phyloP scores from a whole-genome alignment of 352 stramenopile species.

The Pythium pyrilobum region DNA sequence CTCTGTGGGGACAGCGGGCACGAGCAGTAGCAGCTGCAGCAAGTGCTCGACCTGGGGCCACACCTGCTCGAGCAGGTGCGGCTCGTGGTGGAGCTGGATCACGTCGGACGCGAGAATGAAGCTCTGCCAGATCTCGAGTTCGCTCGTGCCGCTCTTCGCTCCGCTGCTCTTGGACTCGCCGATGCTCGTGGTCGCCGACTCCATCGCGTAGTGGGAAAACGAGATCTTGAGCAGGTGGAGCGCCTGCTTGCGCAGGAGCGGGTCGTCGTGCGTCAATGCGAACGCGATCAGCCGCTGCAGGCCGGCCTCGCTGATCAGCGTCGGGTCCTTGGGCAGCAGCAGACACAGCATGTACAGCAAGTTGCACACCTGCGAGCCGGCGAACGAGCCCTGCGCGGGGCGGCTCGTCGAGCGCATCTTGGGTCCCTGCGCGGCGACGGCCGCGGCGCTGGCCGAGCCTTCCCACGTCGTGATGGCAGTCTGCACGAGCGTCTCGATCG shows the following conservation, averaged over 20 bases:
- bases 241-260: constrained; percentile 62
- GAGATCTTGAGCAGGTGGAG: constrained; percentile 62
- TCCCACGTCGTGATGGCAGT: constrained; percentile 16
- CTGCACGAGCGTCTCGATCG: constrained; percentile 11
- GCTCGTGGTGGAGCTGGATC: constrained; percentile 81
- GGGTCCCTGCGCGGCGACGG: background rate
- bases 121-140: constrained; percentile 48
- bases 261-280: constrained; percentile 43
- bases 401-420: constrained; percentile 10
- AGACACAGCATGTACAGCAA: constrained; percentile 61
- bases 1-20: background rate
- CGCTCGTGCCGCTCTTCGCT: background rate
- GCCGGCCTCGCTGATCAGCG: constrained; percentile 25
- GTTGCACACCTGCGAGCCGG: constrained; percentile 27
- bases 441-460: constrained; percentile 4
- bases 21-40: constrained; percentile 24
- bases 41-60: constrained; percentile 67
- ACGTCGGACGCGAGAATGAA: constrained; percentile 75
- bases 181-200: background rate
- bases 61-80: constrained; percentile 78
- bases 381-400: constrained; percentile 5
- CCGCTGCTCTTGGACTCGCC: constrained; percentile 1
- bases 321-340: constrained; percentile 42
- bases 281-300: constrained; percentile 52
- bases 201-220: constrained; percentile 44